Evolutionary conservation across 148 eudicot genomes (phyloP).

Genomic region (Camellia lanceoleosa): DNA sequence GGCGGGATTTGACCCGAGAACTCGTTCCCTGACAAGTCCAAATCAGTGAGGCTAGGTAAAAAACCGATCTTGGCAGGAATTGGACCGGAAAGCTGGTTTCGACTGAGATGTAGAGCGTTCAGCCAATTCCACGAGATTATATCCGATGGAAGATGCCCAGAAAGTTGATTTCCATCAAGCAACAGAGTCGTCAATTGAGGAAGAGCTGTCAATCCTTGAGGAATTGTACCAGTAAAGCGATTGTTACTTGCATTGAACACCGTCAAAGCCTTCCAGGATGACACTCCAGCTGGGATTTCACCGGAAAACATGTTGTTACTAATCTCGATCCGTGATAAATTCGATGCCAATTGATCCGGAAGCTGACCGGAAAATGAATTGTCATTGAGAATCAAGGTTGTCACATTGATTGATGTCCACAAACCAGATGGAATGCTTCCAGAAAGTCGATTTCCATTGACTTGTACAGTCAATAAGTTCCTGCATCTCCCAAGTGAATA

Average conservation of each 20-base stretch:
- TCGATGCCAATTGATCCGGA: not conserved
- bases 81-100: not conserved
- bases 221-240: not conserved
- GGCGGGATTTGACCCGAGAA: slow-evolving; percentile 4
- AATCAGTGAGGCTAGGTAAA: not conserved
- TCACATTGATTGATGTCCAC: not conserved
- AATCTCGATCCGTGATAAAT: not conserved
- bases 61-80: slow-evolving; percentile 1
- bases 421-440: not conserved
- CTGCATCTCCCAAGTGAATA: slow-evolving; percentile 6
- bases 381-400: not conserved
- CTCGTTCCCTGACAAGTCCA: slow-evolving; percentile 5
- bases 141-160: slow-evolving; percentile 1
- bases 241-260: slow-evolving; percentile 7
- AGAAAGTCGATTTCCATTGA: not conserved
- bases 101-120: not conserved
- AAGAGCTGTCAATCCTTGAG: not conserved
- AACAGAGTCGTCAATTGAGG: not conserved
- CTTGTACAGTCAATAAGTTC: not conserved
- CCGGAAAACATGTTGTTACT: not conserved
- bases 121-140: not conserved
- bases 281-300: slow-evolving; percentile 2
- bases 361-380: slow-evolving; percentile 2
- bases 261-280: not conserved
- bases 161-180: slow-evolving; percentile 1